These are phyloP conservation scores for Hortaea werneckii DNA, from an alignment of 2,329 filamentous ascomycete species.

Conservation along the genomic window DNA sequence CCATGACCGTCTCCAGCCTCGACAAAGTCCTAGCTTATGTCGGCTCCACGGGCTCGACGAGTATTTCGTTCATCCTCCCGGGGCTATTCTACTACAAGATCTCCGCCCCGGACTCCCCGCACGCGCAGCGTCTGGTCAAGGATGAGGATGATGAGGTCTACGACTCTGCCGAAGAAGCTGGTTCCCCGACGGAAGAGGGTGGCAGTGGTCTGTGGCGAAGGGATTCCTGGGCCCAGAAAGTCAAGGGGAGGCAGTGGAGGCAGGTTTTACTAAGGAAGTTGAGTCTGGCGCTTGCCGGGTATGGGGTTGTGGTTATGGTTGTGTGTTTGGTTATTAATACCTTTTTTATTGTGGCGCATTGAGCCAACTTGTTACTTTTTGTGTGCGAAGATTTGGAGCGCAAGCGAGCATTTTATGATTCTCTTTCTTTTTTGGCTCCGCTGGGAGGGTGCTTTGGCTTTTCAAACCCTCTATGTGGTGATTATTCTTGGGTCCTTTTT, in stretches of 20 bases:
- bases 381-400: too few relatives aligned
- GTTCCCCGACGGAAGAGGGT: conserved; percentile 25
- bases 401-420: too few relatives aligned
- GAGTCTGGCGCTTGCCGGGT: conserved; percentile 66
- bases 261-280: conserved; percentile 56
- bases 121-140: conserved; percentile 79
- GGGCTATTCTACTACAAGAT: conserved; percentile 99
- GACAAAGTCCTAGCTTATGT: conserved; percentile 92
- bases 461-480: too few relatives aligned
- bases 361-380: too few relatives aligned
- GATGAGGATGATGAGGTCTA: conserved; percentile 77
- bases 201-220: conserved; percentile 39
- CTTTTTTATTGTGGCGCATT: conserved; percentile 48
- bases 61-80: conserved; percentile 92
- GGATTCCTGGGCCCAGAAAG: conserved; percentile 13
- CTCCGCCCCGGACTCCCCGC: conserved; percentile 72
- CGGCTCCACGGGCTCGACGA: conserved; percentile 85
- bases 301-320: conserved; percentile 80
- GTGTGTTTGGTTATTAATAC: conserved; percentile 79
- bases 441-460: too few relatives aligned
- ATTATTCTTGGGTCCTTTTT: too few relatives aligned
- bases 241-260: conserved; percentile 47
- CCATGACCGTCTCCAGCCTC: conserved; percentile 81
- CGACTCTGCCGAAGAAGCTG: conserved; percentile 37
- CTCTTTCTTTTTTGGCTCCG: too few relatives aligned